Base-by-base conservation (phyloP, 1,139 yeast genomes). In the Hemisphaericaspora subhashii region DNA sequence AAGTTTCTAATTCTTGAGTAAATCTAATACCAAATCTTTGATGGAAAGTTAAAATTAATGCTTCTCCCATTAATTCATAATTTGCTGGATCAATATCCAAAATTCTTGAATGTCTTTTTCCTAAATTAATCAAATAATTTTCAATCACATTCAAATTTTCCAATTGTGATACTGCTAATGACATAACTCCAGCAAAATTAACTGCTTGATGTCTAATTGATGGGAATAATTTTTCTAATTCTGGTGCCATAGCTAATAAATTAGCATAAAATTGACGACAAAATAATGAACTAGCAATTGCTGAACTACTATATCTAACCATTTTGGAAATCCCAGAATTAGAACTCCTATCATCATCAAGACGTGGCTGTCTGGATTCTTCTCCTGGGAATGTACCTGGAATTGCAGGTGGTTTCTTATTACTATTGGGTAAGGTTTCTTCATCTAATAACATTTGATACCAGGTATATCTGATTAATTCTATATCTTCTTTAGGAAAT, bases 61-160 rank as follows among this genome's bases (percentile, higher is more conserved):
- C 94, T 45, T 79, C 79, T 1, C 95, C 95, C 83, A 87, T 83
- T 33, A 83, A 62, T 57, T 84, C 87, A 54, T 83, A 86, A 57
- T 82, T 83, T 7, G 74, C 73, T 0, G 87, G 79, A 47, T 83
- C 89, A 36, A 86, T 83, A 11, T 86, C 88, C 47, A 86, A 67
- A 36, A 86, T 81, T 46, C 95, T 67, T 3, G 88, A 68, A 57
- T 86, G 95, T 40, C 88, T 68, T 57, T 85, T 85, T 2, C 92
- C 95, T 47, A 86, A 64, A 36, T 77, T 75, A 36, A 68, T 68
- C 37, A 86, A 64, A 44, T 81, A 82, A 33, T 75, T 84, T 51
- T 84, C 82, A 51, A 86, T 66, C 25, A 50, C 51, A 15, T 57
- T 38, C 46, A 69, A 57, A 49, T 66, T 63, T 44, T 66, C 77